Evolutionary conservation across 192 early-diverging fungal genomes (phyloP).

Genomic region (Entomortierella lignicola): DNA sequence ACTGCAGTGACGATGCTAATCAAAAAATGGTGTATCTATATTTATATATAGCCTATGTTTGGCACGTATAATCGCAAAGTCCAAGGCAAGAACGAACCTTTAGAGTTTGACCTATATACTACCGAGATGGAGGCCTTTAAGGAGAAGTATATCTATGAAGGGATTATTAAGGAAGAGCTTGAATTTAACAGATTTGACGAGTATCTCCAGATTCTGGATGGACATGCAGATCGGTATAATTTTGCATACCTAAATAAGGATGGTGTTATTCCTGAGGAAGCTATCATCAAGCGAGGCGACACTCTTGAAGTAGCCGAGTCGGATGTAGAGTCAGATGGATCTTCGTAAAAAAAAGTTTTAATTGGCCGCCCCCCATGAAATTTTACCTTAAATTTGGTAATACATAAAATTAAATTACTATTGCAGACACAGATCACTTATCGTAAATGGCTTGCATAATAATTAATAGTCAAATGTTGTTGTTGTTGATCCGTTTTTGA

Average conservation of each 20-base stretch:
- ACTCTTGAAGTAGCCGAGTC: constrained; percentile 25
- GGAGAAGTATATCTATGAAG: constrained; percentile 87
- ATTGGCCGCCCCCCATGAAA: too few species aligned
- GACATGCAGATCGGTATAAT: constrained; percentile 59
- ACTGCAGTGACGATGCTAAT: too few species aligned
- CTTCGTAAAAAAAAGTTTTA: constrained; percentile 5
- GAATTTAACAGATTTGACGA: constrained; percentile 70
- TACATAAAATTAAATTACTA: too few species aligned
- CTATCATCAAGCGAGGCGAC: constrained; percentile 52
- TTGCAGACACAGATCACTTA: too few species aligned
- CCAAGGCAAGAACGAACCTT: constrained; percentile 40
- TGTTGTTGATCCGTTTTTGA: too few species aligned
- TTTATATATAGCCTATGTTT: constrained; percentile 64
- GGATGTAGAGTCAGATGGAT: constrained; percentile 31
- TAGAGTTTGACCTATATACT: constrained; percentile 72
- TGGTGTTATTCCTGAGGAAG: constrained; percentile 63
- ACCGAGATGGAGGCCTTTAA: constrained; percentile 87
- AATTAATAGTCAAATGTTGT: too few species aligned
- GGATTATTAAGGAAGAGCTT: constrained; percentile 82
- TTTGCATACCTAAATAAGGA: constrained; percentile 72
- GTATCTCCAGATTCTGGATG: constrained; percentile 71
- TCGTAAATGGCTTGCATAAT: too few species aligned
- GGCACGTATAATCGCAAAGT: constrained; percentile 72
- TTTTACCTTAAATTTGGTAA: too few species aligned
- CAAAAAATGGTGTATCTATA: neutral